A percentile compares a stretch with the other conserved stretches of the same genome.
These are phyloP conservation scores for Cytidiella melzeri DNA, from an alignment of 768 basidiomycete species.

Conservation along the genomic window DNA sequence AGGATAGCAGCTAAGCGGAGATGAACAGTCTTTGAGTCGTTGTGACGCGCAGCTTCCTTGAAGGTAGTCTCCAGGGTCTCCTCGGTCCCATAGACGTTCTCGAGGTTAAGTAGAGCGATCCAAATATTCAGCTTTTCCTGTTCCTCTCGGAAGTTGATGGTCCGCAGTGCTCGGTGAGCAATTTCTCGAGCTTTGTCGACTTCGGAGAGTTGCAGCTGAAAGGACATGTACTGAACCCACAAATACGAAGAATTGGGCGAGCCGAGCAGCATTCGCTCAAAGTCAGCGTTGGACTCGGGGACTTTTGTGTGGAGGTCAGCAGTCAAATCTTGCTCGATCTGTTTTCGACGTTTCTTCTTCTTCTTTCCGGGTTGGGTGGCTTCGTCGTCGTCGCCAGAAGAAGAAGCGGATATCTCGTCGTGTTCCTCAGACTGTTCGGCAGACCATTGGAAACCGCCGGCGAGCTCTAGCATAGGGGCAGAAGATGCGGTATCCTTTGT, in stretches of 20 bases:
- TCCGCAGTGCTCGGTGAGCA: slow-evolving; percentile 74
- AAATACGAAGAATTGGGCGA: slow-evolving; percentile 96
- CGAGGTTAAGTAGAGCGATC: slow-evolving; percentile 93
- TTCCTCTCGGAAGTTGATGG: slow-evolving; percentile 94
- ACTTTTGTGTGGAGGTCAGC: slow-evolving; percentile 79
- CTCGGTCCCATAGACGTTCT: slow-evolving; percentile 87
- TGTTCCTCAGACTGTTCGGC: slow-evolving; percentile 30
- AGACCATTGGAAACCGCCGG: slow-evolving; percentile 72
- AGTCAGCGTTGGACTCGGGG: slow-evolving; percentile 91
- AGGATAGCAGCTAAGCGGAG: slow-evolving; percentile 80
- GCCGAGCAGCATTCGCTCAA: slow-evolving; percentile 86
- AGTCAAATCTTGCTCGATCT: slow-evolving; percentile 75
- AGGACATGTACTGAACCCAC: slow-evolving; percentile 99
- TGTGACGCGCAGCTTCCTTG: slow-evolving; percentile 84
- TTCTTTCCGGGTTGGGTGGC: slow-evolving; percentile 47
- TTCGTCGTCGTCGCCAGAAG: slow-evolving; percentile 42
- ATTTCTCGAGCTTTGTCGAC: slow-evolving; percentile 90
- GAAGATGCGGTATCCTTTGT: not conserved
- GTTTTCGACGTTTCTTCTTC: slow-evolving; percentile 62
- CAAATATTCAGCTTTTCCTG: slow-evolving; percentile 94
- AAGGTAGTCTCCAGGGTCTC: slow-evolving; percentile 75
- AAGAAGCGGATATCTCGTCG: slow-evolving; percentile 36
- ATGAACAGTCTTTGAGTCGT: slow-evolving; percentile 90
- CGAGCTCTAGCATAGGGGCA: slow-evolving; percentile 41
- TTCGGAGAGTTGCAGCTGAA: slow-evolving; percentile 95